These are phyloP conservation scores for Pezicula neosporulosa DNA, from an alignment of 2,329 filamentous ascomycete species.

Conservation along the genomic window DNA sequence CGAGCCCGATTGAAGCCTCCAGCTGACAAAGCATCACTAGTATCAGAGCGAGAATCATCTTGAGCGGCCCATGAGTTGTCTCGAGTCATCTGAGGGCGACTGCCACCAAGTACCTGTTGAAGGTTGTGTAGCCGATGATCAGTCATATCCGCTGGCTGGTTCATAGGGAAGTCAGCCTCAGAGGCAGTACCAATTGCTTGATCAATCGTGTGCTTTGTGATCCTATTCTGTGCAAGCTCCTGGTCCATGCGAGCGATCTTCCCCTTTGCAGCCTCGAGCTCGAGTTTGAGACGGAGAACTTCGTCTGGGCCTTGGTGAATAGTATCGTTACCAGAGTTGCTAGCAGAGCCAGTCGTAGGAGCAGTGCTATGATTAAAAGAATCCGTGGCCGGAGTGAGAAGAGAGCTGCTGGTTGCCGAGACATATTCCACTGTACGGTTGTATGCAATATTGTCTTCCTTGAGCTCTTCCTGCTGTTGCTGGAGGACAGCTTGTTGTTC, in stretches of 20 bases:
- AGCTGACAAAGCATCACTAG: slow-evolving; percentile 49
- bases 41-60: slow-evolving; percentile 55
- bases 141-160: slow-evolving; percentile 13
- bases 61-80: slow-evolving; percentile 47
- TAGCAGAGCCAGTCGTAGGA: slow-evolving; percentile 50
- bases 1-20: slow-evolving; percentile 50
- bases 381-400: slow-evolving; percentile 61
- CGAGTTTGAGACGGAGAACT: slow-evolving; percentile 63
- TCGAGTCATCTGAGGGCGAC: slow-evolving; percentile 32
- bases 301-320: slow-evolving; percentile 44
- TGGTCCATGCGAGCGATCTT: slow-evolving; percentile 70
- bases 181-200: slow-evolving; percentile 47
- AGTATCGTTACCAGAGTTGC: slow-evolving; percentile 39
- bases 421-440: slow-evolving; percentile 39
- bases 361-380: slow-evolving; percentile 39
- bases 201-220: slow-evolving; percentile 55
- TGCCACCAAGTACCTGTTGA: slow-evolving; percentile 23
- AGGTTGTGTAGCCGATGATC: slow-evolving; percentile 19
- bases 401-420: slow-evolving; percentile 47
- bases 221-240: slow-evolving; percentile 63
- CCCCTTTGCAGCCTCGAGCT: slow-evolving; percentile 68
- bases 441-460: slow-evolving; percentile 26
- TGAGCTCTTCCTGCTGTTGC: slow-evolving; percentile 54
- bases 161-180: slow-evolving; percentile 36
- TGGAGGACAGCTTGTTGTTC: slow-evolving; percentile 63